Evolutionary conservation across 208 protist genomes (phyloP).

Genomic region (Leishmania amazonensis): DNA sequence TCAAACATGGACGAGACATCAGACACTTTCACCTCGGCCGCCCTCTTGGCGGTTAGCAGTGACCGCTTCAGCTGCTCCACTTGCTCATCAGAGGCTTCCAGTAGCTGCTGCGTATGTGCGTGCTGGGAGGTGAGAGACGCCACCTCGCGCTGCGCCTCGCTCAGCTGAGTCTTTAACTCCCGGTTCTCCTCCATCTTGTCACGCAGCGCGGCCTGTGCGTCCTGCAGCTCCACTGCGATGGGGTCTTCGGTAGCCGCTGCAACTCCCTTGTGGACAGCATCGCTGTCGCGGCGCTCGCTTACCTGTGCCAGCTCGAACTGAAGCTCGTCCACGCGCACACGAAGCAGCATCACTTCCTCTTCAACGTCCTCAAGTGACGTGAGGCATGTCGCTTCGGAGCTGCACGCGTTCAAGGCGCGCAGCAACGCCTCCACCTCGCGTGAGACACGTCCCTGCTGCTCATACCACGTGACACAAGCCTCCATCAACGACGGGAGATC

Average conservation of each 20-base stretch:
- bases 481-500: slow-evolving; percentile 4
- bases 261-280: not conserved
- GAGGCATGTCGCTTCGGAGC: not conserved
- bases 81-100: slow-evolving; percentile 41
- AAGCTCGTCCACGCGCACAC: slow-evolving; percentile 12
- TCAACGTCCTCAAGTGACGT: slow-evolving; percentile 23
- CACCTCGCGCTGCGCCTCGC: slow-evolving; percentile 31
- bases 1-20: slow-evolving; percentile 56
- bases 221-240: slow-evolving; percentile 2
- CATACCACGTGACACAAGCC: not conserved
- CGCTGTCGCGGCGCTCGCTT: not conserved
- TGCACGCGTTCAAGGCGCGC: not conserved
- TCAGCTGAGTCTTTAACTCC: slow-evolving; percentile 11
- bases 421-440: slow-evolving; percentile 17
- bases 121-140: slow-evolving; percentile 31
- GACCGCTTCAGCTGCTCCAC: slow-evolving; percentile 38
- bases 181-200: slow-evolving; percentile 19
- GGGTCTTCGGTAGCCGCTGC: not conserved
- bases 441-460: not conserved
- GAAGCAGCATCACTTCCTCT: slow-evolving; percentile 7
- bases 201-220: slow-evolving; percentile 15
- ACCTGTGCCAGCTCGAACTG: not conserved
- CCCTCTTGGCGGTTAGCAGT: slow-evolving; percentile 48
- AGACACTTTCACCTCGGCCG: slow-evolving; percentile 45
- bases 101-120: slow-evolving; percentile 12